phyloP scores from a whole-genome alignment of 2,329 filamentous ascomycete species.

The Tolypocladium endophyticum region DNA sequence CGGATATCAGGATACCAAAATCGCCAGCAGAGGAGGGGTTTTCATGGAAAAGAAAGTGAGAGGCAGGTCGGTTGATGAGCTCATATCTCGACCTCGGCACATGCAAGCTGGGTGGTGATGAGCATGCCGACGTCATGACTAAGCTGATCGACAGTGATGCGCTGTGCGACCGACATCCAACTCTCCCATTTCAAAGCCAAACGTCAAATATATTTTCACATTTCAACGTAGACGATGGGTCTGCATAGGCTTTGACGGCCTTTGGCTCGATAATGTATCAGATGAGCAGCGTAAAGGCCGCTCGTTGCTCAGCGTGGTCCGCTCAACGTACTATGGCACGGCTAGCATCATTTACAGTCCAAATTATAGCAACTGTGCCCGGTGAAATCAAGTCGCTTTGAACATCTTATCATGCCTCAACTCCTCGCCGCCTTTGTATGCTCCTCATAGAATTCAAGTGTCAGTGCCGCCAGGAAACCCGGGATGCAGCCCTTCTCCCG shows the following conservation, averaged over 20 bases:
- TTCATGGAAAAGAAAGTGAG: neutral
- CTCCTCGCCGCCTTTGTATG: conserved; percentile 14
- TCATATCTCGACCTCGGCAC: neutral
- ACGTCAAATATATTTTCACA: neutral
- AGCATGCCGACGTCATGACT: neutral
- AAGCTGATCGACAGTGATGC: neutral
- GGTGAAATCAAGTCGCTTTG: neutral
- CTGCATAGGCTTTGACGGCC: neutral
- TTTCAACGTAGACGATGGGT: neutral
- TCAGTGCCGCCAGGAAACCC: conserved; percentile 83
- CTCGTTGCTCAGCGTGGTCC: neutral
- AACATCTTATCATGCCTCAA: neutral
- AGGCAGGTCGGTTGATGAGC: neutral
- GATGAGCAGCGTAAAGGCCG: neutral
- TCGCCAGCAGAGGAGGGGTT: neutral
- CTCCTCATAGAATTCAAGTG: conserved; percentile 85
- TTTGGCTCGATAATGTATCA: neutral
- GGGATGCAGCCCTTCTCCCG: conserved; percentile 88
- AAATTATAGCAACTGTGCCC: neutral
- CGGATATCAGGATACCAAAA: too few species aligned
- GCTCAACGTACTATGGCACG: neutral
- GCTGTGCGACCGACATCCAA: neutral
- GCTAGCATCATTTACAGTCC: neutral
- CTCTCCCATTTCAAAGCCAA: neutral
- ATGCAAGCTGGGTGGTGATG: neutral